Base-by-base conservation (phyloP, 345 rosid genomes). In the Litchi chinensis region DNA sequence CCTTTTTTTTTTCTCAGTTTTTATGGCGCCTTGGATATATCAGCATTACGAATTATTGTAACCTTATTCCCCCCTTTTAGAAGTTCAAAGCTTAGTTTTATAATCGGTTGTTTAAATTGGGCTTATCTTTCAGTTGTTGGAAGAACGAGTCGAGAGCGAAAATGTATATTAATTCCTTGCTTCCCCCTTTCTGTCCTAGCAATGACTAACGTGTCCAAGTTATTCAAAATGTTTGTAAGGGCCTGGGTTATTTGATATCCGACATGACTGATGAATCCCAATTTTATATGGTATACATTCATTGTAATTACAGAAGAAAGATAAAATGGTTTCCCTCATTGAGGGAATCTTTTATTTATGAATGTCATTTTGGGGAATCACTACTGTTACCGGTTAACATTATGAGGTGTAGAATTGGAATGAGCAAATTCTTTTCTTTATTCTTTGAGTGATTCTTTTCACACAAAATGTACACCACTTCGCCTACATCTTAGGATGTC, bases 1-100 rank as follows among this genome's bases (percentile, higher is more conserved):
- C 32, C 16, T 39, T 73, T 77, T 28, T 70, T 37, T 75, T 79
- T 44, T 64, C 70, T 69, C 19, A 59, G 74, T 60, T 79, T 63
- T 72, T 76, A 13, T 79, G 80, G 79, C 73, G 76, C 82, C 43
- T 80, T 80, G 84, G 84, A 69, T 76, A 59, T 73, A 77, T 73
- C 75, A 70, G 73, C 79, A 41, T 83, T 79, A 70, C 75, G 54
- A 79, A 79, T 76, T 76, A 74, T 21, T 75, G 79, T 83, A 78
- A 74, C 44, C 77, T 70, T 60, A 13, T 63, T 71, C 39, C 19
- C 40, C 65, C 44, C 4, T 28, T 74, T 76, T 72, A 67, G 79
- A 74, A 76, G 81, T 65, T 41, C 54, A 71, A 64, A 68, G 81
- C 77, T 69, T 65, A 52, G 79, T 57, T 71, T 62, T 28, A 37